Base-by-base conservation (phyloP, 164 flowering plant genomes). In the Vitis riparia region DNA sequence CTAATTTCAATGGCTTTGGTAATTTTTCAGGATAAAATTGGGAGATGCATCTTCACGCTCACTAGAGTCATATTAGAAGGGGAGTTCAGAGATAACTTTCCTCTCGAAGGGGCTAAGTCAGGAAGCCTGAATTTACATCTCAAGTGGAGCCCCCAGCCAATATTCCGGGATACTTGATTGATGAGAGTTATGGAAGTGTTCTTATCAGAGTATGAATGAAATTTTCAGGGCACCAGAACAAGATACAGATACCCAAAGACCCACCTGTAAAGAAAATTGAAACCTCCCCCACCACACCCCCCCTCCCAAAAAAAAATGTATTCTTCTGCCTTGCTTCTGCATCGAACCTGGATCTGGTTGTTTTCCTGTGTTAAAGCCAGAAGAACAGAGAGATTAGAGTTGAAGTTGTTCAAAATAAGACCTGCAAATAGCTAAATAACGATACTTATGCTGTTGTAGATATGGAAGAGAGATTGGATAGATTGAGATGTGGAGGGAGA, bases 21-120 rank as follows among this genome's bases (percentile, higher is more conserved):
- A 11, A 50, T 53, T 16, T 74, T 70, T 68, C 90, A 96, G 99
- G 97, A 93, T 37, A 86, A 81, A 61, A 86, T 96, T 57, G 98
- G 98, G 49, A 86, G 88, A 76, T 85, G 88, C 81, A 88, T 90
- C 55, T 71, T 96, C 82, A 96, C 99, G 65, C 85, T 96, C 29
- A 93, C 98, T 0, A 90, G 91, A 77, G 98, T 90, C 11, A 72
- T 91, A 75, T 3, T 91, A 51, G 99, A 93, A 85, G 95, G 97
- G 11, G 97, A 96, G 73, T 81, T 78, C 83, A 84, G 80, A 57
- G 98, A 87, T 29, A 68, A 68, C 16, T 78, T 88, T 50, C 77
- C 83, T 0, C 51, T 96, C 5, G 98, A 93, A 37, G 97, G 84
- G 14, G 85, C 95, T 16, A 90, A 88, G 63, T 87, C 95, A 8